Conservation (phyloP, 345 rosid genomes). For the Citrus mangshanensis region DNA sequence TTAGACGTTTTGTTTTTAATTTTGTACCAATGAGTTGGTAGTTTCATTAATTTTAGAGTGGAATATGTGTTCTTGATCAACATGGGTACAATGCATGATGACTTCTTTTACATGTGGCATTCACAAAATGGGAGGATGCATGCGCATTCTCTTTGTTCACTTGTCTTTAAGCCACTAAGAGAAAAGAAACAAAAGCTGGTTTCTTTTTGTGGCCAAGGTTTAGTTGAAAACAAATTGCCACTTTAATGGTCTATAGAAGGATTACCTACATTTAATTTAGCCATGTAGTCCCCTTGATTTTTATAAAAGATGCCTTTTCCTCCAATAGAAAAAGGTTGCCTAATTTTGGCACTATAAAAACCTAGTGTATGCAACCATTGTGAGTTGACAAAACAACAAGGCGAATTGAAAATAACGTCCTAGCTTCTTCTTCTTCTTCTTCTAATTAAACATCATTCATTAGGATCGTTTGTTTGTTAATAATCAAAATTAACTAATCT, state of each 20-base stretch:
- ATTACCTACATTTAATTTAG: not conserved
- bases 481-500: too few relatives aligned
- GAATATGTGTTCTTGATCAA: not conserved
- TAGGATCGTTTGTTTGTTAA: not conserved
- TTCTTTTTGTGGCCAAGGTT: not conserved
- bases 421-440: not conserved
- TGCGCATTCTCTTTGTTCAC: not conserved
- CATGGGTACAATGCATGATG: not conserved
- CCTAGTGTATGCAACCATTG: not conserved
- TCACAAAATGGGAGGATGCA: not conserved
- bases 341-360: not conserved
- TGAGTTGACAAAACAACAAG: not conserved
- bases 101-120: not conserved
- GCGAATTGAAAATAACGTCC: not conserved
- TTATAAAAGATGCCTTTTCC: not conserved
- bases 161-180: not conserved
- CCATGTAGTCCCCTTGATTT: not conserved
- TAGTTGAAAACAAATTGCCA: not conserved
- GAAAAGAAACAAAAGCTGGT: not conserved
- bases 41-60: not conserved
- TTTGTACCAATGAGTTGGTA: not conserved
- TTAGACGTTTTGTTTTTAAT: not conserved
- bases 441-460: not conserved
- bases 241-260: not conserved
- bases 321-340: not conserved